Percentiles rank a stretch among this genome's conserved stretches.
Evolutionary conservation across 2,329 filamentous ascomycete species (phyloP).

Genomic region (Apiospora koreana): DNA sequence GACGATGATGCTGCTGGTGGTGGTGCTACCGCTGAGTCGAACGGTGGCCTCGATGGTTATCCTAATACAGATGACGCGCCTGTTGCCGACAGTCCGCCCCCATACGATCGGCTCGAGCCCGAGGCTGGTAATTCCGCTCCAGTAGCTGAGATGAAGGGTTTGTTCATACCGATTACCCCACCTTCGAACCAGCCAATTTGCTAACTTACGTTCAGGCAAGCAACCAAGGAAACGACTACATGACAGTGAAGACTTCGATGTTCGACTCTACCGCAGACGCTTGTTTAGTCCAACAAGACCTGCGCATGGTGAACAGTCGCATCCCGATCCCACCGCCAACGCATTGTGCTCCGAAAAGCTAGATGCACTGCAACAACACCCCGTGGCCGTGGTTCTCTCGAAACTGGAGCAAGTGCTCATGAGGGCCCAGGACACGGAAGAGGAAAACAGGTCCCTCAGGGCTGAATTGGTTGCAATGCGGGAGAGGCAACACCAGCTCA

Average conservation of each 20-base stretch:
- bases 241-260: conserved; percentile 2
- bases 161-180: background rate
- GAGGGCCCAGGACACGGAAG: background rate
- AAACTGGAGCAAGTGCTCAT: conserved; percentile 14
- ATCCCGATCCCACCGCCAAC: background rate
- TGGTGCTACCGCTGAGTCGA: background rate
- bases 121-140: background rate
- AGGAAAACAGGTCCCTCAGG: conserved; percentile 9
- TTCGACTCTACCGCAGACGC: conserved; percentile 10
- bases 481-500: conserved; percentile 8
- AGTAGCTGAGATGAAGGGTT: conserved; percentile 6
- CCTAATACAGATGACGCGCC: background rate
- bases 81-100: background rate
- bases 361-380: background rate
- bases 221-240: conserved; percentile 10
- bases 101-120: background rate
- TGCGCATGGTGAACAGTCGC: background rate
- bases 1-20: background rate
- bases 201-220: background rate
- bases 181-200: background rate
- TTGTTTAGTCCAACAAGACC: background rate
- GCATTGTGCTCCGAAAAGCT: background rate
- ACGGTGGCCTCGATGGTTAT: too few relatives aligned
- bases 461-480: conserved; percentile 11
- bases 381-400: conserved; percentile 12